phyloP scores from a whole-genome alignment of 805 yeast species.

The Schwanniomyces polymorphus region DNA sequence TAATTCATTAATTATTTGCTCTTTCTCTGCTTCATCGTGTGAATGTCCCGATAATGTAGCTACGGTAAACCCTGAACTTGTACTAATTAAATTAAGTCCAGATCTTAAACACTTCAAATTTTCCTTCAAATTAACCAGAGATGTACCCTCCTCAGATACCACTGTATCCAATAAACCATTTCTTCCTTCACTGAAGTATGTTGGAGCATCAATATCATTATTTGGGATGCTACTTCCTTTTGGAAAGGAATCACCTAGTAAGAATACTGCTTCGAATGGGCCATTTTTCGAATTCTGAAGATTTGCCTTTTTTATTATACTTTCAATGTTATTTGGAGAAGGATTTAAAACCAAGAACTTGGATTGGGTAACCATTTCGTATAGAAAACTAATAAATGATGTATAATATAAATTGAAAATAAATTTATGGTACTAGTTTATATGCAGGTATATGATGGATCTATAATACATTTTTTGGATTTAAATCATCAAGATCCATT shows the following conservation, averaged over 20 bases:
- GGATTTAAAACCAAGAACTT: slow-evolving; percentile 50
- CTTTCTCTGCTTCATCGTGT: slow-evolving; percentile 5
- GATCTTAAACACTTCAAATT: slow-evolving; percentile 29
- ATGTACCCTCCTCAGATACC: slow-evolving; percentile 11
- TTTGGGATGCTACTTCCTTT: slow-evolving; percentile 14
- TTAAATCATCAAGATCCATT: slow-evolving; percentile 12
- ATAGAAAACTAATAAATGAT: no score
- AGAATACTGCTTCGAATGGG: slow-evolving; percentile 57
- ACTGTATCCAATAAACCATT: slow-evolving; percentile 15
- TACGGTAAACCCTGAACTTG: slow-evolving; percentile 46
- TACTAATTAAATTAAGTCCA: slow-evolving; percentile 34
- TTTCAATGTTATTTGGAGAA: slow-evolving; percentile 37
- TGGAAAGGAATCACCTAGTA: slow-evolving; percentile 49
- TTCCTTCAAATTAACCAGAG: slow-evolving; percentile 17
- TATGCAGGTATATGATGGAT: background rate
- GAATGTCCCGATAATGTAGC: slow-evolving; percentile 41
- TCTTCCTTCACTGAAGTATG: slow-evolving; percentile 24
- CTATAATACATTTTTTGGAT: slow-evolving; percentile 11
- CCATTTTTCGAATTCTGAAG: slow-evolving; percentile 58
- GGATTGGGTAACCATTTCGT: slow-evolving; percentile 13
- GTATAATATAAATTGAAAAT: background rate
- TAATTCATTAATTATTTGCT: slow-evolving; percentile 9
- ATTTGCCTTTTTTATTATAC: slow-evolving; percentile 46
- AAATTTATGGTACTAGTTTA: background rate
- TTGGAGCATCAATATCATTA: slow-evolving; percentile 17